Evolutionary conservation across 352 stramenopile species (phyloP), one percentile per base, ranked within the genome.

Genomic region (Phytopythium chamaehyphon): DNA sequence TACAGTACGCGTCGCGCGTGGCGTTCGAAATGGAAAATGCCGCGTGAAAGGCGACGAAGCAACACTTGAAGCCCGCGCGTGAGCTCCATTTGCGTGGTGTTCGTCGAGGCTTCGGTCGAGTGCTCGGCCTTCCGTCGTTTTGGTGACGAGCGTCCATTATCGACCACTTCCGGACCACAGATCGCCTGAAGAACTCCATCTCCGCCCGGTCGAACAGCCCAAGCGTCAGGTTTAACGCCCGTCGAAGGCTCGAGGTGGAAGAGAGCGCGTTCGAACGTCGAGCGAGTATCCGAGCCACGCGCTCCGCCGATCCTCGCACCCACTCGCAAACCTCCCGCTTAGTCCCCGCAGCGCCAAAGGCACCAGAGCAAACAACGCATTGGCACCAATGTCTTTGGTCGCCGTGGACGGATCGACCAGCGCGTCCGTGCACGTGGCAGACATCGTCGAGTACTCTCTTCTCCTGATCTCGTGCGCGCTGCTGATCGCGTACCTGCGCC

Each of bases 401-500:
- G 19, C 40, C 11, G 40, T 28, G 40, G 40, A 46, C 6, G 40
- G 21, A 8, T 46, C 40, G 0, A 23, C 40, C 18, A 21, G 40
- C 40, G 24, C 40, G 40, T 23, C 23, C 42, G 42, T 48, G 11
- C 22, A 48, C 14, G 42, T 48, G 23, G 42, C 42, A 14, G 22
- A 36, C n/a, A 39, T 73, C 14, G 40, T 31, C 22, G 18, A 53
- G 36, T 18, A 35, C n/a, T n/a, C 23, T 10, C 26, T 59, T 9
- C 22, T 36, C 12, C 24, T 35, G 22, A 35, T n/a, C 12, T 48
- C 42, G 1, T 48, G 42, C 24, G 14, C 16, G 10, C 23, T 54
- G 16, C 44, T 85, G n/a, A 57, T 83, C 12, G 40, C 55, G 9
- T 85, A 85, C 57, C 55, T 83, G 61, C 74, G 68, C 3, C 55